A percentile compares a stretch with the other conserved stretches of the same genome.
phyloP scores from a whole-genome alignment of 2,329 filamentous ascomycete species.

The Dothideomycetes sp. region DNA sequence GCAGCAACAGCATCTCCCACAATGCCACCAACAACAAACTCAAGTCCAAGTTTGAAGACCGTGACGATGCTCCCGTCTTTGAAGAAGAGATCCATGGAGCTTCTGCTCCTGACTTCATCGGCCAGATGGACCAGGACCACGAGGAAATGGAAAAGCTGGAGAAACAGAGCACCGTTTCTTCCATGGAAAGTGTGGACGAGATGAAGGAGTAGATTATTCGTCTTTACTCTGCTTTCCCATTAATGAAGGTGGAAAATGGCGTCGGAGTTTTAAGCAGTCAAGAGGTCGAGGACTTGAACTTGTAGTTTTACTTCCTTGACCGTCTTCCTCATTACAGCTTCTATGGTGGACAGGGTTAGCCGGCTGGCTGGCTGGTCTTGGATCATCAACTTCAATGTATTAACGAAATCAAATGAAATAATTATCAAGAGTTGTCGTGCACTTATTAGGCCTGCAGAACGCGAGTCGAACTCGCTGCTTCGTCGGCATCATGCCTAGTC shows the following conservation, averaged over 20 bases:
- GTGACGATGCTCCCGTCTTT: conserved; percentile 83
- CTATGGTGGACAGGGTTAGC: background rate
- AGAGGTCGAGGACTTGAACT: background rate
- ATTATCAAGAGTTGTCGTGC: too few relatives aligned
- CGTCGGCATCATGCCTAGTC: too few relatives aligned
- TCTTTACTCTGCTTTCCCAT: too few relatives aligned
- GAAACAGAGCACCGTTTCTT: background rate
- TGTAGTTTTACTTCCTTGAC: background rate
- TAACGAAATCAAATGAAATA: background rate
- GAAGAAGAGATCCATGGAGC: conserved; percentile 75
- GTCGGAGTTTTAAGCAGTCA: background rate
- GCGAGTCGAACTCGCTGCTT: too few relatives aligned
- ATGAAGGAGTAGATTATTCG: conserved; percentile 1
- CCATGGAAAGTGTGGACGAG: conserved; percentile 1
- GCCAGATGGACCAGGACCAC: conserved; percentile 23
- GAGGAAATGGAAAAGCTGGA: background rate
- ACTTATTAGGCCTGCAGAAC: too few relatives aligned
- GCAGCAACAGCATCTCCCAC: conserved; percentile 77
- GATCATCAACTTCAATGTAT: background rate
- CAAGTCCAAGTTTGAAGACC: conserved; percentile 93
- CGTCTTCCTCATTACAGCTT: background rate
- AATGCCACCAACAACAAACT: conserved; percentile 66
- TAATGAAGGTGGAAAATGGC: background rate
- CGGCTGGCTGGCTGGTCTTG: background rate
- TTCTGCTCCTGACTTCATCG: conserved; percentile 41